Conservation (phyloP, 2,329 filamentous ascomycete genomes). For the Fonsecaea nubica region DNA sequence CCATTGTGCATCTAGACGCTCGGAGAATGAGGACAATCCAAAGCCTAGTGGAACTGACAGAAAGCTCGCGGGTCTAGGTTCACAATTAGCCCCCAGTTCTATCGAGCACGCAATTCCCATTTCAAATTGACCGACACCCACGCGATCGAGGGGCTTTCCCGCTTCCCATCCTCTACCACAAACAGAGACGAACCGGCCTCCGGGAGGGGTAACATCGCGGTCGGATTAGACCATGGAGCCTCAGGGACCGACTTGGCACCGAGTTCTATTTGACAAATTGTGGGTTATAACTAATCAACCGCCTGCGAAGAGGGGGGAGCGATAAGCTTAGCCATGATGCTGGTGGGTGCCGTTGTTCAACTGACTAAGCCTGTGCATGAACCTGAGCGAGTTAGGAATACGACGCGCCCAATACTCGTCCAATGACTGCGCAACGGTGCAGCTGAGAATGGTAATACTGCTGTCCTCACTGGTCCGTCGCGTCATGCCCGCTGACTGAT, state of each 20-base stretch:
- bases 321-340: neutral
- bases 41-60: too few relatives aligned
- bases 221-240: neutral
- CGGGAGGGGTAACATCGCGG: neutral
- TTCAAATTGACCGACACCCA: neutral
- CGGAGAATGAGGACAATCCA: too few relatives aligned
- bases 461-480: conserved; percentile 13
- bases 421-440: conserved; percentile 13
- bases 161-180: neutral
- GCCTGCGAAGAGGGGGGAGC: neutral
- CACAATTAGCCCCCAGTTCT: too few relatives aligned
- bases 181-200: neutral
- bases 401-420: conserved; percentile 13
- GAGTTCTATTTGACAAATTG: neutral
- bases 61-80: too few relatives aligned
- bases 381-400: conserved; percentile 20
- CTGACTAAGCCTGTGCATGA: conserved; percentile 34
- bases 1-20: too few relatives aligned
- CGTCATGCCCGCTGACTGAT: conserved; percentile 28
- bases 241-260: neutral
- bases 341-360: neutral
- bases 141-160: neutral
- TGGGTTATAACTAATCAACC: neutral
- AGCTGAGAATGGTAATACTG: conserved; percentile 8
- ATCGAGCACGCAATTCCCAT: neutral